Percentiles rank a stretch among this genome's conserved stretches.
Evolutionary conservation across 768 basidiomycete genomes (phyloP).

Genomic region (Leccinellum luteum): DNA sequence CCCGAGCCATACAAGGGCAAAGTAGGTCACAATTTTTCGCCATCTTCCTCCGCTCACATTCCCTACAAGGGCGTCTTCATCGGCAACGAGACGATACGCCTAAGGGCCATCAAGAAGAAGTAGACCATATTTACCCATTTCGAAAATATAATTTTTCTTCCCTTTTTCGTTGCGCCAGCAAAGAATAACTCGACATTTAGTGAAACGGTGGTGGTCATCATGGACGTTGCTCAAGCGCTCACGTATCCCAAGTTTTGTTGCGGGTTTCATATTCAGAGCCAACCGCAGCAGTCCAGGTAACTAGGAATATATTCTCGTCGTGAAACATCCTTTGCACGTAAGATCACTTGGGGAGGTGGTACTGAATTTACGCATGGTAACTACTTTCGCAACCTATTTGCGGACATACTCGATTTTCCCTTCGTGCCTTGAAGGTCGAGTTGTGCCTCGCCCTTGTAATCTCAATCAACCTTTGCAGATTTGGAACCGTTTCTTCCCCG

Average conservation of each 20-base stretch:
- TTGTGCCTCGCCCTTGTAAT: not conserved
- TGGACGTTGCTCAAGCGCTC: too few relatives aligned
- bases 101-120: constrained; percentile 95
- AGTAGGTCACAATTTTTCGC: constrained; percentile 46
- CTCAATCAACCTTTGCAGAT: not conserved
- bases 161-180: not conserved
- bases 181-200: not conserved
- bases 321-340: not conserved
- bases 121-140: constrained; percentile 41
- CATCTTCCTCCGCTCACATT: constrained; percentile 1
- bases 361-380: too few relatives aligned
- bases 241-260: too few relatives aligned
- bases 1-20: constrained; percentile 99
- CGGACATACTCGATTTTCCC: not conserved
- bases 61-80: constrained; percentile 81
- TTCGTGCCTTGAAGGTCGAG: not conserved
- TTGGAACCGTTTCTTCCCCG: not conserved
- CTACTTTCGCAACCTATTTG: not conserved
- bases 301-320: not conserved
- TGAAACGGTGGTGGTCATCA: not conserved
- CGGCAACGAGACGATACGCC: constrained; percentile 87
- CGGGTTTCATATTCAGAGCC: not conserved
- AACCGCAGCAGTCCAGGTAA: not conserved
- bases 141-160: constrained; percentile 4
- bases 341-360: not conserved